These are phyloP conservation scores for Curvularia sp. DNA, from an alignment of 2,329 filamentous ascomycete species.

Conservation along the genomic window DNA sequence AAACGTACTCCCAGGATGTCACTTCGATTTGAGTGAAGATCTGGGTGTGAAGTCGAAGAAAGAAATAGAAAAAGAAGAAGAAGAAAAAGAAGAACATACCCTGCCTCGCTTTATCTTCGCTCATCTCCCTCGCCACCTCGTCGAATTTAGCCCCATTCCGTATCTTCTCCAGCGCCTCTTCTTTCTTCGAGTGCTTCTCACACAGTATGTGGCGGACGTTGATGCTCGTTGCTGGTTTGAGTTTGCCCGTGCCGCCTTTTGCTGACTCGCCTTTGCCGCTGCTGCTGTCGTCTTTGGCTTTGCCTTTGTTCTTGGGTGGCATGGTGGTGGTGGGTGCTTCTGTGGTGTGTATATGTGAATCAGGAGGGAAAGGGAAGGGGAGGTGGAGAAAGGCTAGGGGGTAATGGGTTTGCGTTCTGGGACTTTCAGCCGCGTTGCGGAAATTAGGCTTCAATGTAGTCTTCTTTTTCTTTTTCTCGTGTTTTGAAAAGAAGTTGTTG, in stretches of 20 bases:
- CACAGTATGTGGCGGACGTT: slow-evolving; percentile 79
- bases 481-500: not conserved
- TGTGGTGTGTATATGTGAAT: not conserved
- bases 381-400: not conserved
- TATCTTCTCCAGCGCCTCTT: slow-evolving; percentile 75
- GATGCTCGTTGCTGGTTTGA: slow-evolving; percentile 71
- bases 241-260: slow-evolving; percentile 52
- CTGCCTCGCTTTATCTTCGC: slow-evolving; percentile 77
- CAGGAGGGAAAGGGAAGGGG: not conserved
- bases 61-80: not conserved
- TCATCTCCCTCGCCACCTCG: slow-evolving; percentile 74
- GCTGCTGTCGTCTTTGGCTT: slow-evolving; percentile 20
- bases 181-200: slow-evolving; percentile 79
- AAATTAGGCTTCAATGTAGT: too few relatives aligned
- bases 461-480: too few relatives aligned
- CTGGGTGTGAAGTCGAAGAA: too few relatives aligned
- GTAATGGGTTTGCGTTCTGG: too few relatives aligned
- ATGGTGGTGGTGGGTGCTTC: slow-evolving; percentile 11
- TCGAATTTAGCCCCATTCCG: slow-evolving; percentile 74
- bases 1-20: too few relatives aligned
- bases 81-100: slow-evolving; percentile 23
- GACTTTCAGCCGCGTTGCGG: too few relatives aligned
- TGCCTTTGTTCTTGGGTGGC: slow-evolving; percentile 40
- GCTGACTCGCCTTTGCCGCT: slow-evolving; percentile 31
- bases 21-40: too few relatives aligned